Conservation (phyloP, 2,329 filamentous ascomycete species). For the Sclerotinia subarctica region DNA sequence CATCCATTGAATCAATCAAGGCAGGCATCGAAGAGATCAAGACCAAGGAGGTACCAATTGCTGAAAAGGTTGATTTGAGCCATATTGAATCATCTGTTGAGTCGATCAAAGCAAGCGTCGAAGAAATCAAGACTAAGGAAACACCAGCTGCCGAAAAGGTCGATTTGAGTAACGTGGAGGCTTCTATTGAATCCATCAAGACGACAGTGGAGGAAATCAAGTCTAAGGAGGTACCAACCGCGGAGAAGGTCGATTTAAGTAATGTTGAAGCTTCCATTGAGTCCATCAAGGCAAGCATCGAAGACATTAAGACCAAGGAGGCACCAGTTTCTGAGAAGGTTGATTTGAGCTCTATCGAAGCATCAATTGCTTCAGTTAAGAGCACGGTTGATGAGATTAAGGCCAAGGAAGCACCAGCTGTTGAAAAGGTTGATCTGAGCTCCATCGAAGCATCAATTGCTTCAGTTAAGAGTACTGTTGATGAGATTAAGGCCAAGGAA, state of each 20-base stretch:
- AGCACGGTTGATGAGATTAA: constrained; percentile 12
- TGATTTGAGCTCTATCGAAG: constrained; percentile 4
- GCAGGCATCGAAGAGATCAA: constrained; percentile 28
- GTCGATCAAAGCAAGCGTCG: constrained; percentile 22
- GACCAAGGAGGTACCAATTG: constrained; percentile 21
- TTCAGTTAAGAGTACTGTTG: constrained; percentile 20
- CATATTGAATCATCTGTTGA: constrained; percentile 24
- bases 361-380: constrained; percentile 5
- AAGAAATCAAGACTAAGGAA: constrained; percentile 28
- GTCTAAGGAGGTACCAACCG: constrained; percentile 21
- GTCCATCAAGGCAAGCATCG: constrained; percentile 18
- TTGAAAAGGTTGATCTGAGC: constrained; percentile 23
- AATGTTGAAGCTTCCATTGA: not conserved
- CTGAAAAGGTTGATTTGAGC: constrained; percentile 28
- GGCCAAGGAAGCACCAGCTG: constrained; percentile 19
- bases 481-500: constrained; percentile 18
- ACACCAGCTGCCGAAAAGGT: constrained; percentile 19
- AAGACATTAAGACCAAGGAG: constrained; percentile 24
- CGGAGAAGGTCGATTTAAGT: not conserved
- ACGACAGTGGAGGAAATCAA: constrained; percentile 26
- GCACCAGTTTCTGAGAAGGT: not conserved
- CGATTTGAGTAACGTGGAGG: constrained; percentile 23
- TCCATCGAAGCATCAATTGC: constrained; percentile 17
- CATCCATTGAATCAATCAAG: constrained; percentile 16
- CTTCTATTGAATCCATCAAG: constrained; percentile 13